These are phyloP conservation scores for Moesziomyces sp. DNA, from an alignment of 1,284 basidiomycete species.

Conservation along the genomic window DNA sequence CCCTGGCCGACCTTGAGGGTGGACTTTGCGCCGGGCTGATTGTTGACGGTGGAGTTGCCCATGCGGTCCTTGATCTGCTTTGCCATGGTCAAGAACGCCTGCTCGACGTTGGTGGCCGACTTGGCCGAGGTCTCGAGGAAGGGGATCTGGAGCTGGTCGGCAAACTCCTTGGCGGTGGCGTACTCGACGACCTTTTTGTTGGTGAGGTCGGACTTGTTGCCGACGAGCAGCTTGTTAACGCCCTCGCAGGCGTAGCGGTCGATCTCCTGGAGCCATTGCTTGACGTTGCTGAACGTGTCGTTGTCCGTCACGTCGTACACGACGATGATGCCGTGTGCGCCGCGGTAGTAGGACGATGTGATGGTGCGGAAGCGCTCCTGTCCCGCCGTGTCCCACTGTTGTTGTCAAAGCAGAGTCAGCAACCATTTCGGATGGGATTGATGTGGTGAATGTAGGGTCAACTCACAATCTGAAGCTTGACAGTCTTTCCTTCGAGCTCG, in stretches of 20 bases:
- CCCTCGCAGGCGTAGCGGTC: slow-evolving; percentile 99
- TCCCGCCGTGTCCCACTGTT: slow-evolving; percentile 70
- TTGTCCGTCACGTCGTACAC: slow-evolving; percentile 98
- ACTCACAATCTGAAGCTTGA: slow-evolving; percentile 98
- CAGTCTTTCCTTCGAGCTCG: slow-evolving; percentile 98
- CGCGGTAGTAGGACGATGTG: slow-evolving; percentile 90
- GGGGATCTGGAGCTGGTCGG: slow-evolving; percentile 67
- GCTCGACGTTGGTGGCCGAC: slow-evolving; percentile 70
- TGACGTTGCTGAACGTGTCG: slow-evolving; percentile 95
- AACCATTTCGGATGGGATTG: too few relatives aligned
- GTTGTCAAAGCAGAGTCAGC: too few relatives aligned
- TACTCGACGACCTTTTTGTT: slow-evolving; percentile 99
- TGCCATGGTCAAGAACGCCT: slow-evolving; percentile 71
- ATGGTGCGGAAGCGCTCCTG: slow-evolving; percentile 77
- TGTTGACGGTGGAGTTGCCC: slow-evolving; percentile 64
- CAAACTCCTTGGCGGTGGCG: slow-evolving; percentile 84
- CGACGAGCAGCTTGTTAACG: slow-evolving; percentile 96
- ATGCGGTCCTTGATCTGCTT: slow-evolving; percentile 69
- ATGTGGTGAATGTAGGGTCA: background rate
- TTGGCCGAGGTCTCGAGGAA: slow-evolving; percentile 71
- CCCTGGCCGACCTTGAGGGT: slow-evolving; percentile 66
- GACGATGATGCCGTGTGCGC: slow-evolving; percentile 93
- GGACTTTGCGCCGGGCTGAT: slow-evolving; percentile 62
- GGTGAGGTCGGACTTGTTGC: slow-evolving; percentile 97
- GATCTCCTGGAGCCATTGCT: slow-evolving; percentile 99